These are phyloP conservation scores for Cytospora leucostoma DNA, from an alignment of 2,329 filamentous ascomycete species.

Conservation along the genomic window DNA sequence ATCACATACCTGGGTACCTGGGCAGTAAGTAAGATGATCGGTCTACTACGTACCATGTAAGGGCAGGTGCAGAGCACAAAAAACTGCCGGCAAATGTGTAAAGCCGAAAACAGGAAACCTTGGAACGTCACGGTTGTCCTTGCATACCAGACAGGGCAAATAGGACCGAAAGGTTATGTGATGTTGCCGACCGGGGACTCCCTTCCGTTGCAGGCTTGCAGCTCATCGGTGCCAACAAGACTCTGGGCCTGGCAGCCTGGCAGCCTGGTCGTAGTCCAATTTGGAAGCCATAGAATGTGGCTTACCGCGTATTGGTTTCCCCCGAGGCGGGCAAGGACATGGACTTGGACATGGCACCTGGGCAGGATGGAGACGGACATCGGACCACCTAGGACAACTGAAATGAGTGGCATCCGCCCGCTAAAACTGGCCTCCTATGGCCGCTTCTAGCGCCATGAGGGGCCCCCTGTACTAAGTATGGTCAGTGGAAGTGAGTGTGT, in stretches of 20 bases:
- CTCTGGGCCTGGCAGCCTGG: background rate
- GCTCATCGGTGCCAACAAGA: background rate
- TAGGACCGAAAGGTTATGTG: constrained; percentile 17
- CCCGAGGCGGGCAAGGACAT: constrained; percentile 4
- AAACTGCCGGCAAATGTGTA: constrained; percentile 1
- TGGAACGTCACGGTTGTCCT: background rate
- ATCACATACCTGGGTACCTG: background rate
- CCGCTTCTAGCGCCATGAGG: background rate
- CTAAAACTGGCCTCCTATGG: background rate
- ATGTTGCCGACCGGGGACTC: constrained; percentile 4
- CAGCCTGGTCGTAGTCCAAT: background rate
- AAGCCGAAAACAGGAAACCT: background rate
- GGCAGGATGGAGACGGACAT: background rate
- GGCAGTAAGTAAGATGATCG: constrained; percentile 8
- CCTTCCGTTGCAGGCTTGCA: background rate
- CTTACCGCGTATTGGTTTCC: constrained; percentile 1
- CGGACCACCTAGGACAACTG: background rate
- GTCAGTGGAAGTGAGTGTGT: background rate
- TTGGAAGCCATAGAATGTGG: background rate
- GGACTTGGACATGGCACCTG: background rate
- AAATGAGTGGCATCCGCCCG: constrained; percentile 1
- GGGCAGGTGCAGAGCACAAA: background rate
- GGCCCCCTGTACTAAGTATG: background rate
- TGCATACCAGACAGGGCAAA: constrained; percentile 20
- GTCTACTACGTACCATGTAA: background rate